phyloP scores from a whole-genome alignment of 2,329 filamentous ascomycete species.

The Ramularia endophylla region DNA sequence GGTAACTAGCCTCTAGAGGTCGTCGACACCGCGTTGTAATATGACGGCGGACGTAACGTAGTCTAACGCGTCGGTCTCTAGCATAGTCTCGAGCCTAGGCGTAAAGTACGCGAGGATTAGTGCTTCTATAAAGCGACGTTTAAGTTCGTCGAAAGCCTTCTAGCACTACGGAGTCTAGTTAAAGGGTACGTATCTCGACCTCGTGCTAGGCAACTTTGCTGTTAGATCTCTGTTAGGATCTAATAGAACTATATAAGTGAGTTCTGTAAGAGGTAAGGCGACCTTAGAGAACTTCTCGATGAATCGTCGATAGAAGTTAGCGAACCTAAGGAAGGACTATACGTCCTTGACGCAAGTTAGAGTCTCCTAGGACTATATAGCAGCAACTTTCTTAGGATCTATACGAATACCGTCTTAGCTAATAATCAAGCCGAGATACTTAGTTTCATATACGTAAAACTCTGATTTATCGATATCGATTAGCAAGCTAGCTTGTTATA shows the following conservation, averaged over 20 bases:
- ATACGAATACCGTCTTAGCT: not conserved
- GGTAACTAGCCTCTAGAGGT: not conserved
- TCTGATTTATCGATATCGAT: too few relatives aligned
- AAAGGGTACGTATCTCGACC: not conserved
- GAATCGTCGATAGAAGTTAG: too few relatives aligned
- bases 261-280: not conserved
- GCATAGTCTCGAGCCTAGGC: not conserved
- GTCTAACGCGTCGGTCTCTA: not conserved
- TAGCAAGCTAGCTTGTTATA: not conserved
- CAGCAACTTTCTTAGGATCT: not conserved
- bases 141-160: not conserved
- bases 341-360: not conserved
- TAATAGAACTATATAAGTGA: not conserved
- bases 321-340: not conserved
- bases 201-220: not conserved
- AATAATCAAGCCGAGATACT: conserved; percentile 1
- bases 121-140: not conserved
- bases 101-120: not conserved
- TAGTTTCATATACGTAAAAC: too few relatives aligned
- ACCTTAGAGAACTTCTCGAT: too few relatives aligned
- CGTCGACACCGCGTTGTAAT: too few relatives aligned
- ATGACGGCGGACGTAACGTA: not conserved
- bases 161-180: too few relatives aligned
- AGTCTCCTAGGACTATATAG: not conserved
- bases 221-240: not conserved